These are phyloP conservation scores for Leccinum aurantiacum DNA, from an alignment of 768 basidiomycete species.

Conservation along the genomic window DNA sequence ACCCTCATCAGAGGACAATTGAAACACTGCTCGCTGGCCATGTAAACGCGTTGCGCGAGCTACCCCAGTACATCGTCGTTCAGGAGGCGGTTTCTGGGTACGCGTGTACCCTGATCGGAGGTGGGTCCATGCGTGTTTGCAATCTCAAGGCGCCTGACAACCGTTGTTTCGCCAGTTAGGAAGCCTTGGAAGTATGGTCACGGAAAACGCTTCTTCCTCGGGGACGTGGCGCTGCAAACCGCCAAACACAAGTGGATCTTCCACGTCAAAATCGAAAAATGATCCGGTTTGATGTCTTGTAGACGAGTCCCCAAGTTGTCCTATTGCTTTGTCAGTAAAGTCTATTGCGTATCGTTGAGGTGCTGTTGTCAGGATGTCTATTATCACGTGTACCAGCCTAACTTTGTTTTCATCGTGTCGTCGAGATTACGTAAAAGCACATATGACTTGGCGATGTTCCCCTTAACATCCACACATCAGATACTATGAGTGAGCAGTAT, in stretches of 20 bases:
- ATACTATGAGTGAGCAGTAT: not conserved
- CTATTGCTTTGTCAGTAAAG: not conserved
- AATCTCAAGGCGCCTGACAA: not conserved
- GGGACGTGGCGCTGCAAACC: slow-evolving; percentile 13
- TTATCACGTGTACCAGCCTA: slow-evolving; percentile 25
- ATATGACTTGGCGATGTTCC: no score
- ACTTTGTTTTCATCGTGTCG: slow-evolving; percentile 31
- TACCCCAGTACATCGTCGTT: slow-evolving; percentile 20
- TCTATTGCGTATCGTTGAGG: slow-evolving; percentile 1
- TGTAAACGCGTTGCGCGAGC: slow-evolving; percentile 7
- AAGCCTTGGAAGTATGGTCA: slow-evolving; percentile 32
- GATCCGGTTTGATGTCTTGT: not conserved
- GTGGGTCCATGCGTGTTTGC: slow-evolving; percentile 3
- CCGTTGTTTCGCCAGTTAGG: slow-evolving; percentile 14
- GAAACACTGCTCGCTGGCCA: slow-evolving; percentile 28
- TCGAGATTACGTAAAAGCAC: slow-evolving; percentile 38
- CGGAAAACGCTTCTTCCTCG: slow-evolving; percentile 28
- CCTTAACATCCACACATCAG: no score
- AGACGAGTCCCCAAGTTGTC: not conserved
- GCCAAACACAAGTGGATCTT: slow-evolving; percentile 33
- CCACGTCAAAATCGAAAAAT: slow-evolving; percentile 12
- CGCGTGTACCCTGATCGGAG: slow-evolving; percentile 20
- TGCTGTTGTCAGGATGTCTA: slow-evolving; percentile 4
- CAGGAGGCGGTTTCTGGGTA: slow-evolving; percentile 9
- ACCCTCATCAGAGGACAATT: slow-evolving; percentile 17